A percentile compares a stretch with the other conserved stretches of the same genome.
Conservation (phyloP, 768 basidiomycete genomes). For the Lentinula aciculospora region DNA sequence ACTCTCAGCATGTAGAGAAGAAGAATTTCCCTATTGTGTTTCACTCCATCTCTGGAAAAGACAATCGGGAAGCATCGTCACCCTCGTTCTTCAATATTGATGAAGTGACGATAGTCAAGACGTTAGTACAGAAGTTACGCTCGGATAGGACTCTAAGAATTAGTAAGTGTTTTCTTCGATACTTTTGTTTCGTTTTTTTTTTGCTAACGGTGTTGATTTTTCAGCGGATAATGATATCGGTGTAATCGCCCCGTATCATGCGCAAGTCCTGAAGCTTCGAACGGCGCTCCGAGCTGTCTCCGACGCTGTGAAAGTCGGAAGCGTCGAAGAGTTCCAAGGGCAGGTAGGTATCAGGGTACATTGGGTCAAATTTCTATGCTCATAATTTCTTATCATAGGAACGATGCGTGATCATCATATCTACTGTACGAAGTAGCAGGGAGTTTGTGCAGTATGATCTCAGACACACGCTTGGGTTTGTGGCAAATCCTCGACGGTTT, state of each 20-base stretch:
- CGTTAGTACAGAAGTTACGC: constrained; percentile 32
- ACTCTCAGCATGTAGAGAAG: constrained; percentile 30
- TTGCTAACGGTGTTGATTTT: background rate
- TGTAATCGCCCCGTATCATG: constrained; percentile 58
- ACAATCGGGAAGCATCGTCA: constrained; percentile 47
- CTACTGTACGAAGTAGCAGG: constrained; percentile 49
- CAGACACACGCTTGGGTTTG: constrained; percentile 51
- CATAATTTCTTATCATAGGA: constrained; percentile 27
- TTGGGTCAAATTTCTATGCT: background rate
- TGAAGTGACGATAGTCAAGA: constrained; percentile 46
- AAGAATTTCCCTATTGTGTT: constrained; percentile 52
- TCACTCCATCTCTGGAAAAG: constrained; percentile 48
- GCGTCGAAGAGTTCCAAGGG: constrained; percentile 65
- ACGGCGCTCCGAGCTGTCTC: constrained; percentile 25
- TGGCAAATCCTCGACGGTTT: constrained; percentile 39
- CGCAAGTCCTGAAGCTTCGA: constrained; percentile 48
- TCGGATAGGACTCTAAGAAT: constrained; percentile 30
- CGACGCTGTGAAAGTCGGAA: constrained; percentile 51
- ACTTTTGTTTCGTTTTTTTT: background rate
- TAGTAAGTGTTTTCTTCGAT: constrained; percentile 5
- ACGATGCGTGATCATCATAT: constrained; percentile 51
- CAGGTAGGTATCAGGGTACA: constrained; percentile 29
- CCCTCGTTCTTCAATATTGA: constrained; percentile 63
- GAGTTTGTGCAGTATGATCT: constrained; percentile 47
- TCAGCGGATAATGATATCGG: constrained; percentile 51